Evolutionary conservation across 2,329 filamentous ascomycete genomes (phyloP), one percentile per base, ranked within the genome.

Genomic region (Pseudogymnoascus sp.): DNA sequence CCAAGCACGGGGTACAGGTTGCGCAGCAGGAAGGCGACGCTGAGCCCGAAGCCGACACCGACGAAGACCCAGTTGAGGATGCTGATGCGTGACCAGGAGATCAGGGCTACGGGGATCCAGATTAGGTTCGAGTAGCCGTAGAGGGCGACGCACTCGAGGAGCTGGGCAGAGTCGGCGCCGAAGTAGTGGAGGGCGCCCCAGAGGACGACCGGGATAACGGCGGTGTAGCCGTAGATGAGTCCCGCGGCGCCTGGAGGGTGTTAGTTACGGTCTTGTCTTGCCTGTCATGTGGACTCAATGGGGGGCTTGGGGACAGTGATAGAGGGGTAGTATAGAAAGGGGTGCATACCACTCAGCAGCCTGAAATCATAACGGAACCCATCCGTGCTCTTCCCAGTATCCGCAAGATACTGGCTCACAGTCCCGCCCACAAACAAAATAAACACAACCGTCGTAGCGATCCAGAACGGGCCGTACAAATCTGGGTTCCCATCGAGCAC

Each of bases 101-200:
- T 90, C 67, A 96, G 79, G 60, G 95, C 93, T 48, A 99, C 93
- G 2, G 90, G 91, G 71, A 99, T 93, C 95, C 95, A 99, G 73
- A 99, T 91, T 72, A 99, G 81, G 79, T 99, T 99, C 64, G 90
- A 86, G 80, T 99, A 99, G 63, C 95, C 95, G 77, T 98, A 99
- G 37, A 99, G 81, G 65, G 92, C 90, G 87, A 91, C 93, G 80
- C 92, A 96, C 80, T 99, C 95, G 69, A 99, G 84, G 65, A 99
- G 80, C 77, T 96, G 96, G 67, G 93, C 93, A 64, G 87, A 90
- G 75, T 96, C 92, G 76, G 91, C 95, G 64, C 93, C 93, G 77
- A 96, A 98, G 88, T 96, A 99, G 72, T 90, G 91, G 69, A 99
- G 81, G 69, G 90, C 89, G 19, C 88, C 89, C 87, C 93, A 99